Evolutionary conservation across 2,329 filamentous ascomycete species (phyloP).

Genomic region (Claviceps sp.): DNA sequence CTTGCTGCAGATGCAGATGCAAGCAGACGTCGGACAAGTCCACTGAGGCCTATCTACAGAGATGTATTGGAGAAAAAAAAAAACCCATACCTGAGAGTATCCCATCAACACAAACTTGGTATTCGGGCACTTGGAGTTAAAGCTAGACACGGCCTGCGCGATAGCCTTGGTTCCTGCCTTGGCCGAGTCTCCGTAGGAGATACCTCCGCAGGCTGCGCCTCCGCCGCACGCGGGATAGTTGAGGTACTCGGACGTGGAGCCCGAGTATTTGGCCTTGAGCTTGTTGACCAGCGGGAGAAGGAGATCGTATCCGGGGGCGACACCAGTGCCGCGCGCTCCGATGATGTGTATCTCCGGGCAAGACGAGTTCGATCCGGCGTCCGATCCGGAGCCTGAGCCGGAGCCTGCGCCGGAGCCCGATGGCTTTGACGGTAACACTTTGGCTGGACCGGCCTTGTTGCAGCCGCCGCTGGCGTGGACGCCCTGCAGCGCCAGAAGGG

Average conservation of each 20-base stretch:
- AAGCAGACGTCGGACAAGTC: no score
- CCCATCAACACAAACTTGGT: constrained; percentile 47
- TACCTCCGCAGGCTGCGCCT: constrained; percentile 40
- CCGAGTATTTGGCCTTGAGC: constrained; percentile 32
- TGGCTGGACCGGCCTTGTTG: no score
- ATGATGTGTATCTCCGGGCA: constrained; percentile 26
- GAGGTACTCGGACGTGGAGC: constrained; percentile 41
- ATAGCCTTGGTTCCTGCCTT: neutral
- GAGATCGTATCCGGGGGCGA: constrained; percentile 37
- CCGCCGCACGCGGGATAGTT: constrained; percentile 51
- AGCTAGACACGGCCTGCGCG: constrained; percentile 33
- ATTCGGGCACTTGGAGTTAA: constrained; percentile 40
- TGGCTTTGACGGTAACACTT: no score
- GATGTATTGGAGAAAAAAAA: neutral
- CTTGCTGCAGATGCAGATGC: no score
- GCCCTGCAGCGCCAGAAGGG: neutral
- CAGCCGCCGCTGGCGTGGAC: neutral
- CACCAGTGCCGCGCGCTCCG: constrained; percentile 34
- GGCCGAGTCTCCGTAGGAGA: constrained; percentile 44
- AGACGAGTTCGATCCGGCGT: neutral
- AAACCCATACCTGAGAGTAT: constrained; percentile 40
- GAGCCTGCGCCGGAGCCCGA: no score
- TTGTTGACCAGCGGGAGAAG: constrained; percentile 35
- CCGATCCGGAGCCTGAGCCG: no score
- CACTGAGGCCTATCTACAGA: no score